Evolutionary conservation across 257 asterid species (phyloP).

Genomic region (Fraxinus anomala): DNA sequence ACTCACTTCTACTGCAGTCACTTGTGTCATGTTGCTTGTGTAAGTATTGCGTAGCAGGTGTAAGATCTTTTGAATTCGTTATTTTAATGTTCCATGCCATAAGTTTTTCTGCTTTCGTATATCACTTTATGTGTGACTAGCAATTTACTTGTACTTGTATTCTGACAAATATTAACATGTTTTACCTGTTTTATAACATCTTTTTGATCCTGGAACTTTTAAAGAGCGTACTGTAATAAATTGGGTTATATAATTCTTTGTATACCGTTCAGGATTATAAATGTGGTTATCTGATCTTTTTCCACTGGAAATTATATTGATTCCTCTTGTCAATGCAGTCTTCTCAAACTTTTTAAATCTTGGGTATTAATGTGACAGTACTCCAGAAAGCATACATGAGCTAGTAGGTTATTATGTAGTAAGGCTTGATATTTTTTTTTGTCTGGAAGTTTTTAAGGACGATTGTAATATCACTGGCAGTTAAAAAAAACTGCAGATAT

Average conservation of each 20-base stretch:
- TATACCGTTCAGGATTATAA: neutral
- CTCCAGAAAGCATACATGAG: neutral
- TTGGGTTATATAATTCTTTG: neutral
- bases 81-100: constrained; percentile 5
- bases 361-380: neutral
- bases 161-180: neutral
- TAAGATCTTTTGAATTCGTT: neutral
- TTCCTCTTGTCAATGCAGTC: neutral
- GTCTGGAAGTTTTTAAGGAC: neutral
- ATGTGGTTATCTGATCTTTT: neutral
- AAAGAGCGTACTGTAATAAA: neutral
- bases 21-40: constrained; percentile 80
- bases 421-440: neutral
- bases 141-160: neutral
- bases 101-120: neutral
- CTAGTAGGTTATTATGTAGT: neutral
- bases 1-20: constrained; percentile 66
- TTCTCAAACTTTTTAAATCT: no score
- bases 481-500: neutral
- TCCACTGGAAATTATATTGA: neutral
- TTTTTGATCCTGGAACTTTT: neutral
- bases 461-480: neutral
- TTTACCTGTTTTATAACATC: neutral
- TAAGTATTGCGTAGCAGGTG: constrained; percentile 44
- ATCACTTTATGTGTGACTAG: neutral